Conservation (phyloP, 768 basidiomycete species). For the Lactarius sp. region DNA sequence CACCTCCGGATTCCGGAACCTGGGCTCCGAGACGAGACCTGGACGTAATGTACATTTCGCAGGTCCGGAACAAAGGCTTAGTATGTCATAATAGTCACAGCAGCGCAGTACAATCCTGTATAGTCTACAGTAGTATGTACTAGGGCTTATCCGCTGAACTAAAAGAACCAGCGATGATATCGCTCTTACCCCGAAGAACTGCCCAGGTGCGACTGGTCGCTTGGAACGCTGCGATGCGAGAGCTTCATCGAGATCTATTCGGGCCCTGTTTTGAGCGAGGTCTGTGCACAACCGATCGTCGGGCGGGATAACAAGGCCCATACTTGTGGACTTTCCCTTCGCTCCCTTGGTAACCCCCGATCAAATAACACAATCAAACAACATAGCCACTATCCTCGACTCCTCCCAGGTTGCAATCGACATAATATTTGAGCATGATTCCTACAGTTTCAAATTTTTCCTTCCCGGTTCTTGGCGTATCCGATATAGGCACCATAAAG, state of each 20-base stretch:
- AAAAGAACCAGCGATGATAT: conserved; percentile 4
- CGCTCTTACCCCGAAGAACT: neutral
- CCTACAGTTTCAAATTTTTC: neutral
- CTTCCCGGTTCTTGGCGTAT: conserved; percentile 12
- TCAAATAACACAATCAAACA: neutral
- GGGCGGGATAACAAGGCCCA: neutral
- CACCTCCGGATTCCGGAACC: neutral
- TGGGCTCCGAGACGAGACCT: neutral
- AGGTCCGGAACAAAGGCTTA: neutral
- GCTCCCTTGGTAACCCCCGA: conserved; percentile 13
- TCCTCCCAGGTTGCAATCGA: neutral
- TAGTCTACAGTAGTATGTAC: neutral
- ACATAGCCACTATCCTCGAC: neutral
- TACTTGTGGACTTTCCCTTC: neutral
- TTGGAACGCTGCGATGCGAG: neutral
- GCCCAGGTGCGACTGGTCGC: conserved; percentile 5
- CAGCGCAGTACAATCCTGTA: neutral
- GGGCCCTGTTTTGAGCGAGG: conserved; percentile 2
- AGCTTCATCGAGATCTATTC: conserved; percentile 1
- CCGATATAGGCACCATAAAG: neutral
- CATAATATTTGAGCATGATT: neutral
- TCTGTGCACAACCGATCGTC: conserved; percentile 1
- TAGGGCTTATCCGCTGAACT: neutral
- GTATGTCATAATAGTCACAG: neutral
- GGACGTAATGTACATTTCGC: neutral